Percentiles rank a stretch among this genome's conserved stretches.
Evolutionary conservation across 164 flowering plant genomes (phyloP).

Genomic region (Macadamia tetraphylla): DNA sequence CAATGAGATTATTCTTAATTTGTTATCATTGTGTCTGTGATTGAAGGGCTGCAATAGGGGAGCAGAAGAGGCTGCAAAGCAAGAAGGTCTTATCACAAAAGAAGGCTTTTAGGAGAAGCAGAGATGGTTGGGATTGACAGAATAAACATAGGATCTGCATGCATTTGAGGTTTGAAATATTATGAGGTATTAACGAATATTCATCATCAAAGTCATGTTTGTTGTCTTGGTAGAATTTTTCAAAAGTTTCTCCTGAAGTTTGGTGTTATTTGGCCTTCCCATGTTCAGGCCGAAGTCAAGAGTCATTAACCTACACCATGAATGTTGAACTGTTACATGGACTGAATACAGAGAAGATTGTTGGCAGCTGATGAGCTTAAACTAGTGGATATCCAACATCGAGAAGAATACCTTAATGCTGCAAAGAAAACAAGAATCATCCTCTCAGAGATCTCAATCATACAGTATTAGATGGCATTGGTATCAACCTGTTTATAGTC

Average conservation of each 20-base stretch:
- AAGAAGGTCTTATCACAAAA: constrained; percentile 77
- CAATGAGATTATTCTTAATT: not conserved
- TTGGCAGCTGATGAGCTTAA: not conserved
- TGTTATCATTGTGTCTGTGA: constrained; percentile 1
- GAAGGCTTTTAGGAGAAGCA: constrained; percentile 70
- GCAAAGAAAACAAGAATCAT: too few species aligned
- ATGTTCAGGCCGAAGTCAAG: not conserved
- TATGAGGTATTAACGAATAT: not conserved
- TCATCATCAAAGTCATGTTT: not conserved
- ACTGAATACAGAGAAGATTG: not conserved
- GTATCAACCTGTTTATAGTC: too few species aligned
- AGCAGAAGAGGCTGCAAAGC: constrained; percentile 64
- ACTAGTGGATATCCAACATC: too few species aligned
- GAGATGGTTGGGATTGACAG: constrained; percentile 62
- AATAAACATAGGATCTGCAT: not conserved
- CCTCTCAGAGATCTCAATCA: too few species aligned
- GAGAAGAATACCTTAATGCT: too few species aligned
- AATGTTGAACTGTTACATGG: not conserved
- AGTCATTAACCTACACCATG: not conserved
- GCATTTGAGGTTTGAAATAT: not conserved
- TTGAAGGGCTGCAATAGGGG: constrained; percentile 75
- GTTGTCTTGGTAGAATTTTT: not conserved
- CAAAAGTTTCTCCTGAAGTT: not conserved
- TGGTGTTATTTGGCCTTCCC: not conserved
- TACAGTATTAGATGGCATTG: too few species aligned